Percentiles rank a stretch among this genome's conserved stretches.
These are phyloP conservation scores for Garcia nutans DNA, from an alignment of 345 rosid genomes.

Conservation along the genomic window DNA sequence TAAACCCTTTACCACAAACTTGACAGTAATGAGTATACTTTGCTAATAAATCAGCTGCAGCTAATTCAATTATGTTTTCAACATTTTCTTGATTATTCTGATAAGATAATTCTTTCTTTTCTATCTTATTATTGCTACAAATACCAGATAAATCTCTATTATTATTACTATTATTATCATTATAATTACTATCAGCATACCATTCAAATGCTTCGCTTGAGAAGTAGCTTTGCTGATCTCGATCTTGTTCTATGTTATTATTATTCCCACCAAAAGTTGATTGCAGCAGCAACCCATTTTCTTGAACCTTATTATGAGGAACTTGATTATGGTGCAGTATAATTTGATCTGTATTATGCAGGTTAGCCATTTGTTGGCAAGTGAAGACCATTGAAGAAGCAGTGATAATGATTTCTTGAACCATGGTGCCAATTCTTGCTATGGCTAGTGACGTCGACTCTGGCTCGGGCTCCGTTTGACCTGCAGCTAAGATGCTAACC, in stretches of 20 bases:
- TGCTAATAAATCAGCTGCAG: slow-evolving; percentile 59
- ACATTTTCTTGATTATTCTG: background rate
- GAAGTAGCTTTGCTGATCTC: slow-evolving; percentile 29
- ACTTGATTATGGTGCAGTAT: slow-evolving; percentile 8
- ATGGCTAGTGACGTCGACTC: slow-evolving; percentile 35
- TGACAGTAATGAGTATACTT: slow-evolving; percentile 86
- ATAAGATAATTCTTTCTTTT: slow-evolving; percentile 7
- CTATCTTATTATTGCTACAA: slow-evolving; percentile 10
- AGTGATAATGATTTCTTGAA: slow-evolving; percentile 60
- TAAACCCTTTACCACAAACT: slow-evolving; percentile 85
- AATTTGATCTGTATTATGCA: background rate
- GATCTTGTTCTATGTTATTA: slow-evolving; percentile 22
- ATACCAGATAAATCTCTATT: slow-evolving; percentile 4
- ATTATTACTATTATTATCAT: background rate
- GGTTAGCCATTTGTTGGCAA: slow-evolving; percentile 58
- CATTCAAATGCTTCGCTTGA: slow-evolving; percentile 26
- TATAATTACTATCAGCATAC: slow-evolving; percentile 27
- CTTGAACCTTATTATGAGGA: background rate
- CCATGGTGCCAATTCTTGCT: slow-evolving; percentile 42
- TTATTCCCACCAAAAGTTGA: slow-evolving; percentile 6
- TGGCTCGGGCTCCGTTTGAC: slow-evolving; percentile 38
- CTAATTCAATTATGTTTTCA: slow-evolving; percentile 50
- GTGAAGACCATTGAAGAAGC: slow-evolving; percentile 66
- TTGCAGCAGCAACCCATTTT: slow-evolving; percentile 2
- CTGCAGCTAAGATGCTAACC: slow-evolving; percentile 38